A percentile compares a stretch with the other conserved stretches of the same genome.
phyloP scores from a whole-genome alignment of 2,329 filamentous ascomycete genomes.

The Atkinsonella hypoxylon region DNA sequence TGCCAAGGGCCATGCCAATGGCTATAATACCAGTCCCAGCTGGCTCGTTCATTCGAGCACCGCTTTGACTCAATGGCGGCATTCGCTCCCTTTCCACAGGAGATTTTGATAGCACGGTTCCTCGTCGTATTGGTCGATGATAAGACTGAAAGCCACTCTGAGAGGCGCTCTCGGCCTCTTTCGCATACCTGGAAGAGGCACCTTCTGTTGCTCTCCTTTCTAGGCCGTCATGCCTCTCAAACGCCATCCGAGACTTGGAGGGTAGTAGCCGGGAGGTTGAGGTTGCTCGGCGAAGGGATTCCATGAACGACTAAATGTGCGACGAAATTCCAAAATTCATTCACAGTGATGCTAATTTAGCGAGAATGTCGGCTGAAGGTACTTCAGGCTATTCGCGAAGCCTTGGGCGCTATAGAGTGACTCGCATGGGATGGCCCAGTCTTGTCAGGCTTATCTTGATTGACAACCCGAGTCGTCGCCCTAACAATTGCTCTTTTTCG shows the following conservation, averaged over 20 bases:
- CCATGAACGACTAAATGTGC: background rate
- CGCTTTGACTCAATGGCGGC: background rate
- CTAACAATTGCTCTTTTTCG: too few species aligned
- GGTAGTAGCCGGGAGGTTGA: background rate
- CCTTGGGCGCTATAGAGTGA: background rate
- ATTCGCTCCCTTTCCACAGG: slow-evolving; percentile 20
- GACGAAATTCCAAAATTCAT: background rate
- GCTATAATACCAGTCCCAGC: slow-evolving; percentile 21
- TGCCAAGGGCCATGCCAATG: slow-evolving; percentile 67
- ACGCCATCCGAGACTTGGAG: background rate
- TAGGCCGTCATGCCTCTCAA: background rate
- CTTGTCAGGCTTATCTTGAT: too few species aligned
- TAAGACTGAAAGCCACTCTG: background rate
- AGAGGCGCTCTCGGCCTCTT: background rate
- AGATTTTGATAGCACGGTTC: slow-evolving; percentile 19
- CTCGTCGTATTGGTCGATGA: slow-evolving; percentile 1
- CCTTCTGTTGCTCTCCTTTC: background rate
- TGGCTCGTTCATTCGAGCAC: slow-evolving; percentile 17
- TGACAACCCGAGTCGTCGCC: too few species aligned
- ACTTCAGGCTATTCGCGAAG: background rate
- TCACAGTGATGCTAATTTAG: background rate
- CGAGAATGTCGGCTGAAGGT: background rate
- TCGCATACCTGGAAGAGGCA: background rate
- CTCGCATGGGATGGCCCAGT: too few species aligned
- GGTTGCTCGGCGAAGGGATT: background rate